These are phyloP conservation scores for Saccharomycopsis guyanensis DNA, from an alignment of 805 yeast species.

Conservation along the genomic window DNA sequence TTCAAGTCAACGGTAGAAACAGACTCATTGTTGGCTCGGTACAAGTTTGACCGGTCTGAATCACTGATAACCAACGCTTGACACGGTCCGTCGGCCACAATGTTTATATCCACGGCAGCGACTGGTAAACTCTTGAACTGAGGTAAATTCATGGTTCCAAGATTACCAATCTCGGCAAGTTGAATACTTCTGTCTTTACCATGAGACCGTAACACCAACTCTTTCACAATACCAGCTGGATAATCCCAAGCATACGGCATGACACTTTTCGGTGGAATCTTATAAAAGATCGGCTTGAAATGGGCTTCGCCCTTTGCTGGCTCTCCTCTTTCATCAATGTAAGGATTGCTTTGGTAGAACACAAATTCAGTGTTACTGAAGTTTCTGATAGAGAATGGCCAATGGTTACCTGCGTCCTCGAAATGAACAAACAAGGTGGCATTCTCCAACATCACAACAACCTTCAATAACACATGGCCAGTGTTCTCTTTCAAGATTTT, in stretches of 20 bases:
- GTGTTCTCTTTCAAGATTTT: slow-evolving; percentile 57
- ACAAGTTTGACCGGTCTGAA: slow-evolving; percentile 69
- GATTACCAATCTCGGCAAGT: slow-evolving; percentile 86
- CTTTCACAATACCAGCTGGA: slow-evolving; percentile 84
- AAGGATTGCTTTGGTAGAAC: slow-evolving; percentile 81
- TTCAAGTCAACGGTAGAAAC: slow-evolving; percentile 30
- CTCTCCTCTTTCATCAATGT: slow-evolving; percentile 49
- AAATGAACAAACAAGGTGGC: slow-evolving; percentile 76
- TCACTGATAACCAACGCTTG: slow-evolving; percentile 80
- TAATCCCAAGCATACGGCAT: slow-evolving; percentile 99
- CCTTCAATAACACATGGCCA: slow-evolving; percentile 63
- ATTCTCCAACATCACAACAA: slow-evolving; percentile 69
- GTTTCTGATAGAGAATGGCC: slow-evolving; percentile 93
- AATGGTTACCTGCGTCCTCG: slow-evolving; percentile 60
- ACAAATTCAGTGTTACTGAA: slow-evolving; percentile 82
- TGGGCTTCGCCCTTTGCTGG: slow-evolving; percentile 40
- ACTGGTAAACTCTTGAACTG: slow-evolving; percentile 34
- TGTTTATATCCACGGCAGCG: slow-evolving; percentile 74
- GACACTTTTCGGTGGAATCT: slow-evolving; percentile 80
- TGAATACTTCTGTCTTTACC: slow-evolving; percentile 74
- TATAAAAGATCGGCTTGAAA: slow-evolving; percentile 73
- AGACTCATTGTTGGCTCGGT: slow-evolving; percentile 46
- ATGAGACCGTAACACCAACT: slow-evolving; percentile 62
- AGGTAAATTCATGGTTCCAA: slow-evolving; percentile 78
- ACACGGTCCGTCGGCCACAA: slow-evolving; percentile 93